A percentile compares a stretch with the other conserved stretches of the same genome.
Conservation (phyloP, 2,329 filamentous ascomycete species). For the Neonectria hederae region DNA sequence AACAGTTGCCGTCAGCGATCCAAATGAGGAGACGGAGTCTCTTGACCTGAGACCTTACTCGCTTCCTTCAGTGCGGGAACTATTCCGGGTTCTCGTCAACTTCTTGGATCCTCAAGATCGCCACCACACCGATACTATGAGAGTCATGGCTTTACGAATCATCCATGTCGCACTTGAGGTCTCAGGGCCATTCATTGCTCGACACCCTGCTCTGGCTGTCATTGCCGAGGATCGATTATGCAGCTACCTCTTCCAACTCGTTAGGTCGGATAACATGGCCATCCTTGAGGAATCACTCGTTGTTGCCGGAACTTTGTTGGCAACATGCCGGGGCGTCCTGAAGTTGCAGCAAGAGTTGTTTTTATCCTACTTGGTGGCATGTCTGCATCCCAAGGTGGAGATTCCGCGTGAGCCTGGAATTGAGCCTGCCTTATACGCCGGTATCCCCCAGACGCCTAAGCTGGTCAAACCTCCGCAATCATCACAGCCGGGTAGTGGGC, state of each 20-base stretch:
- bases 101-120: slow-evolving; percentile 92
- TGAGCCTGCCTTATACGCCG: slow-evolving; percentile 89
- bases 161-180: slow-evolving; percentile 98
- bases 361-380: slow-evolving; percentile 91
- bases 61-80: slow-evolving; percentile 89
- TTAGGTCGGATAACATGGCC: slow-evolving; percentile 94
- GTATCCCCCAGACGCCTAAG: slow-evolving; percentile 90
- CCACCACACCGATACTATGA: slow-evolving; percentile 92
- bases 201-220: slow-evolving; percentile 85
- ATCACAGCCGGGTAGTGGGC: slow-evolving; percentile 79
- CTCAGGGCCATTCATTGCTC: slow-evolving; percentile 91
- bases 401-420: slow-evolving; percentile 92
- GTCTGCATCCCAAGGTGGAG: slow-evolving; percentile 91
- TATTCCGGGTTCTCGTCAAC: slow-evolving; percentile 93
- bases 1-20: slow-evolving; percentile 40
- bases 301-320: slow-evolving; percentile 88
- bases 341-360: slow-evolving; percentile 98
- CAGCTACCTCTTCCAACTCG: slow-evolving; percentile 93
- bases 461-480: slow-evolving; percentile 76
- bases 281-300: slow-evolving; percentile 92
- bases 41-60: slow-evolving; percentile 86
- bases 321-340: slow-evolving; percentile 88
- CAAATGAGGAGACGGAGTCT: slow-evolving; percentile 55
- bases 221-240: slow-evolving; percentile 94
- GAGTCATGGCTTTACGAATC: slow-evolving; percentile 96